Evolutionary conservation across 805 yeast species (phyloP).

Genomic region (Hanseniaspora nectarophila): DNA sequence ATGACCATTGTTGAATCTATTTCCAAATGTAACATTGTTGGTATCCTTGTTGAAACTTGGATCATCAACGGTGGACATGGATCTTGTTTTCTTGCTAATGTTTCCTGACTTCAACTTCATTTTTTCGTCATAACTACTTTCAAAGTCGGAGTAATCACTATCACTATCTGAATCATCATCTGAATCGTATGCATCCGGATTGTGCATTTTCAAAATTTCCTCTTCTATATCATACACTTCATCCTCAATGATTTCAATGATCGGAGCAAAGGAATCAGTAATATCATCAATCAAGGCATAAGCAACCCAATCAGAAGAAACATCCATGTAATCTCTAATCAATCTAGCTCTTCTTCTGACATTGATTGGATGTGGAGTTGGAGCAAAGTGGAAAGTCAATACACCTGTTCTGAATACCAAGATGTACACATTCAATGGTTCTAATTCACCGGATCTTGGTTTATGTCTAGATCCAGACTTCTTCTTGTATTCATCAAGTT

Average conservation of each 20-base stretch:
- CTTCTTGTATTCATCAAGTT: conserved; percentile 32
- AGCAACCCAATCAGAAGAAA: conserved; percentile 92
- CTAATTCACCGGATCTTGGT: conserved; percentile 46
- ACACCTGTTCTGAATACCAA: conserved; percentile 87
- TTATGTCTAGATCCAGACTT: conserved; percentile 37
- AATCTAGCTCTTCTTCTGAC: conserved; percentile 87
- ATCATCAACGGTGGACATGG: conserved; percentile 6
- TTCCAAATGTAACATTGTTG: conserved; percentile 3
- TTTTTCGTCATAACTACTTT: conserved; percentile 10
- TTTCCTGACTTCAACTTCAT: conserved; percentile 14
- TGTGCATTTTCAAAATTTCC: conserved; percentile 76
- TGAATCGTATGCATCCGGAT: conserved; percentile 35
- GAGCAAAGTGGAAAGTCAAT: conserved; percentile 82
- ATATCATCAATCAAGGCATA: conserved; percentile 94
- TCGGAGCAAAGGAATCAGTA: conserved; percentile 94
- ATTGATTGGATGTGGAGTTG: conserved; percentile 92
- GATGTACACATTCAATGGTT: conserved; percentile 84
- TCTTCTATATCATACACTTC: conserved; percentile 94
- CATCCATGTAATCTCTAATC: conserved; percentile 74
- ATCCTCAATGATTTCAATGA: conserved; percentile 85
- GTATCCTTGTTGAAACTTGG: background rate
- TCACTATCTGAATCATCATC: conserved; percentile 26
- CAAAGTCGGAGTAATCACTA: conserved; percentile 16
- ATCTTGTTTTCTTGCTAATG: conserved; percentile 19
- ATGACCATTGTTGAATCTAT: background rate